Conservation (phyloP, 805 yeast species). For the Lachancea sp. region DNA sequence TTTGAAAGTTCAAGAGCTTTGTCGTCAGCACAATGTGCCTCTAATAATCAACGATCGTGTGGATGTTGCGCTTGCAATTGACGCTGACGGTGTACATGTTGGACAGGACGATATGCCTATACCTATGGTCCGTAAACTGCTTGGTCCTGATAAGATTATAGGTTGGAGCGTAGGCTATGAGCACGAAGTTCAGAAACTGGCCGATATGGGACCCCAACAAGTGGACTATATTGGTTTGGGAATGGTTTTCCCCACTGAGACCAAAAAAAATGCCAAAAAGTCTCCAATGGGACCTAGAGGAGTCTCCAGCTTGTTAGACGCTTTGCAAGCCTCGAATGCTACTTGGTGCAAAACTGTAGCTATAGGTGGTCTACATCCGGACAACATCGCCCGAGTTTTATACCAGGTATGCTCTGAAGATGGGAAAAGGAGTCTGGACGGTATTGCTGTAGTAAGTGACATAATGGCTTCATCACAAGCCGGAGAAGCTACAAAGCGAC, state of each 20-base stretch:
- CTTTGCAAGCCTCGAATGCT: constrained; percentile 35
- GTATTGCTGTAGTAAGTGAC: constrained; percentile 86
- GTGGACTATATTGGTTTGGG: constrained; percentile 86
- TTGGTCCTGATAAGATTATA: constrained; percentile 69
- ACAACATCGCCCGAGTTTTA: constrained; percentile 54
- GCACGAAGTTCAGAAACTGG: constrained; percentile 40
- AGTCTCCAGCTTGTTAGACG: constrained; percentile 44
- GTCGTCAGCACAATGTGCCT: constrained; percentile 58
- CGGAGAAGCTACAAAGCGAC: constrained; percentile 40
- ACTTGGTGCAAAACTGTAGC: constrained; percentile 55
- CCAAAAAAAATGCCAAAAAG: constrained; percentile 54
- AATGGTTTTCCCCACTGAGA: constrained; percentile 64
- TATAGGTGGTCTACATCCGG: constrained; percentile 70
- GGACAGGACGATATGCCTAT: constrained; percentile 83
- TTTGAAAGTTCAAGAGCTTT: constrained; percentile 49
- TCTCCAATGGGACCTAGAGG: constrained; percentile 68
- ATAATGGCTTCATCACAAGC: constrained; percentile 63
- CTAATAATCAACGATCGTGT: constrained; percentile 79
- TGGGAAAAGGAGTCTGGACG: constrained; percentile 49
- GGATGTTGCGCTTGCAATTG: constrained; percentile 84
- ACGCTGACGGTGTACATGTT: constrained; percentile 87
- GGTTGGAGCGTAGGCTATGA: constrained; percentile 69
- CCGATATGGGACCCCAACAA: constrained; percentile 28
- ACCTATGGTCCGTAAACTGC: constrained; percentile 46
- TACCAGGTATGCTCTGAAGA: constrained; percentile 40